Percentiles rank a stretch among this genome's conserved stretches.
Conservation (phyloP, 176 grass and related monocot genomes). For the Metroxylon sagu region DNA sequence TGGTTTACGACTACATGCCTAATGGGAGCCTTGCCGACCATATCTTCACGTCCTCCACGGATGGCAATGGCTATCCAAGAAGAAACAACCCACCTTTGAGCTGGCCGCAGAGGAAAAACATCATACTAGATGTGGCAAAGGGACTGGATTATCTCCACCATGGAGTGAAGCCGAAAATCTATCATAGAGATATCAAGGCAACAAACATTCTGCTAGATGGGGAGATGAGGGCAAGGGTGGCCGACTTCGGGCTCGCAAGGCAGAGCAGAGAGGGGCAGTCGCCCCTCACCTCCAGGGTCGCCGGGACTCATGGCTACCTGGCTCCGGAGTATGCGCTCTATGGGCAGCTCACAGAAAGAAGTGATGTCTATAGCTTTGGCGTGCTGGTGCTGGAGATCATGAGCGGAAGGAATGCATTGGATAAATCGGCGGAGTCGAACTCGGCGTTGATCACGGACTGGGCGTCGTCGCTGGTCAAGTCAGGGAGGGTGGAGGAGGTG, state of each 20-base stretch:
- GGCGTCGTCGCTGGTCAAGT: constrained; percentile 62
- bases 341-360: constrained; percentile 88
- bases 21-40: constrained; percentile 66
- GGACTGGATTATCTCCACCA: constrained; percentile 85
- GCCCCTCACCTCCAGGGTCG: constrained; percentile 79
- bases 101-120: constrained; percentile 49
- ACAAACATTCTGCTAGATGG: constrained; percentile 81
- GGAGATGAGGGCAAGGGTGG: constrained; percentile 63
- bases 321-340: constrained; percentile 93
- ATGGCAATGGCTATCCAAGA: background rate
- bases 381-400: constrained; percentile 73
- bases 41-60: constrained; percentile 33
- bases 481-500: constrained; percentile 38
- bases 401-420: constrained; percentile 59
- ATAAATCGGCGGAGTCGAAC: constrained; percentile 54
- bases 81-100: constrained; percentile 13
- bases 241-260: constrained; percentile 78
- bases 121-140: constrained; percentile 68
- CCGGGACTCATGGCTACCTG: constrained; percentile 89
- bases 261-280: constrained; percentile 86
- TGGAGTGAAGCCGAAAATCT: constrained; percentile 84
- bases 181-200: constrained; percentile 87
- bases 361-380: constrained; percentile 97
- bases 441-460: constrained; percentile 82
- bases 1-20: constrained; percentile 93